A percentile compares a stretch with the other conserved stretches of the same genome.
Conservation (phyloP, 306 rosid genomes). For the Medicago ruthenica region DNA sequence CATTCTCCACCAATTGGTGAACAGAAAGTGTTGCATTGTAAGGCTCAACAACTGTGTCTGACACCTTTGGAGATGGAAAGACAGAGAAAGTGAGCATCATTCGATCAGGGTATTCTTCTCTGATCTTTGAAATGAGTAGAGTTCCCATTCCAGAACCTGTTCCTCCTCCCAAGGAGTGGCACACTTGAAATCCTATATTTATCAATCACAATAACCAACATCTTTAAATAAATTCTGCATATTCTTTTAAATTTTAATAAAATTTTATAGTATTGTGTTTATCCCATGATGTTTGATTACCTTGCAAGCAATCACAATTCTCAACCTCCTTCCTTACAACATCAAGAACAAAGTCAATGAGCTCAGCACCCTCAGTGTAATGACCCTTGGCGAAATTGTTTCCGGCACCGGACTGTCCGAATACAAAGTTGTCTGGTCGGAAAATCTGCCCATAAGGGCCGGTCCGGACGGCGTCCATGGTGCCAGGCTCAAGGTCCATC, state of each 20-base stretch:
- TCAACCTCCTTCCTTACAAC: slow-evolving; percentile 58
- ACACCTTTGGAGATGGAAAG: slow-evolving; percentile 40
- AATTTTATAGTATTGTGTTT: background rate
- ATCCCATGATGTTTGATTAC: background rate
- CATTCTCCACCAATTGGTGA: slow-evolving; percentile 79
- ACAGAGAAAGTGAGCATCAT: slow-evolving; percentile 31
- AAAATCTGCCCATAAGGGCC: slow-evolving; percentile 77
- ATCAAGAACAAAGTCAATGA: slow-evolving; percentile 56
- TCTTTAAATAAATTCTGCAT: background rate
- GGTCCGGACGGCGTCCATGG: slow-evolving; percentile 68
- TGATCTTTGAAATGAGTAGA: slow-evolving; percentile 63
- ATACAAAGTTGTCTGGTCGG: slow-evolving; percentile 73
- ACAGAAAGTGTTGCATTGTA: slow-evolving; percentile 83
- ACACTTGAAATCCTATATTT: slow-evolving; percentile 61
- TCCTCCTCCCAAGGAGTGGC: slow-evolving; percentile 89
- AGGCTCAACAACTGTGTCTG: slow-evolving; percentile 86
- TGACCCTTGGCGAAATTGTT: slow-evolving; percentile 76
- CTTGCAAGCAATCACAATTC: slow-evolving; percentile 59
- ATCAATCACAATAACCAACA: slow-evolving; percentile 3
- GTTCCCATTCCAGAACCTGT: slow-evolving; percentile 95
- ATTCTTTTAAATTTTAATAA: background rate
- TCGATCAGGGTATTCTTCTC: slow-evolving; percentile 25
- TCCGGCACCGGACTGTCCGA: slow-evolving; percentile 77
- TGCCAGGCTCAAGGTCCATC: slow-evolving; percentile 87
- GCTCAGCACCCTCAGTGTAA: slow-evolving; percentile 63